Base-by-base conservation (phyloP, 805 yeast species). In the Candida easanensis region DNA sequence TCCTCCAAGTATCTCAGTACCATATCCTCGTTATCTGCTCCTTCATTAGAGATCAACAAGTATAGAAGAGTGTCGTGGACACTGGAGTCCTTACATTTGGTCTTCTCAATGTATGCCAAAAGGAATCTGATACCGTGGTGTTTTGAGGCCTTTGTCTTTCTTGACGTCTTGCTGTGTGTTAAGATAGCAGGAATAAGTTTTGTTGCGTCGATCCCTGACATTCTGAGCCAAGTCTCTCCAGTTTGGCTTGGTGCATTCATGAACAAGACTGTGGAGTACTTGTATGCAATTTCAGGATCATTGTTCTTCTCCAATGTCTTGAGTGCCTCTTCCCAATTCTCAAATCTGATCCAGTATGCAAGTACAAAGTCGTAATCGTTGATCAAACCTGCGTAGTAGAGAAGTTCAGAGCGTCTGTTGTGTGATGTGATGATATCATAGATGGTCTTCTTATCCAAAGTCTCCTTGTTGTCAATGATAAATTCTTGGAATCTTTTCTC, bases 161-260 rank as follows among this genome's bases (percentile, higher is more conserved):
- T 58, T 5, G 65, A 65, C 38, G 68, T 71, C 31, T 79, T 75
- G 54, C 82, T 80, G 62, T 84, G 88, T 0, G 81, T 74, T 47
- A 89, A 61, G 11, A 91, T 66, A 0, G 97, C 81, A 2, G 97
- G 95, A 3, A 93, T 62, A 18, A 93, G 68, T 46, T 73, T 78
- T 13, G 75, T 73, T 37, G 84, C 82, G 45, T 85, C 77, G 3
- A 91, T 50, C 39, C 69, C 56, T 2, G 52, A 33, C 33, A 82
- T 60, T 39, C 80, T 73, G 56, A 86, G 74, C 97, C 97, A 93
- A 0, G 86, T 71, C 39, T 82, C 84, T 2, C 87, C 79, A 0
- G 96, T 88, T 11, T 71, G 74, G 22, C 67, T 68, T 0, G 99
- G 90, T 13, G 75, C 64, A 52, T 86, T 85, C 2, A 80, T 68